Evolutionary conservation across 768 basidiomycete species (phyloP), one percentile per base, ranked within the genome.

Genomic region (Grammothele lineata): DNA sequence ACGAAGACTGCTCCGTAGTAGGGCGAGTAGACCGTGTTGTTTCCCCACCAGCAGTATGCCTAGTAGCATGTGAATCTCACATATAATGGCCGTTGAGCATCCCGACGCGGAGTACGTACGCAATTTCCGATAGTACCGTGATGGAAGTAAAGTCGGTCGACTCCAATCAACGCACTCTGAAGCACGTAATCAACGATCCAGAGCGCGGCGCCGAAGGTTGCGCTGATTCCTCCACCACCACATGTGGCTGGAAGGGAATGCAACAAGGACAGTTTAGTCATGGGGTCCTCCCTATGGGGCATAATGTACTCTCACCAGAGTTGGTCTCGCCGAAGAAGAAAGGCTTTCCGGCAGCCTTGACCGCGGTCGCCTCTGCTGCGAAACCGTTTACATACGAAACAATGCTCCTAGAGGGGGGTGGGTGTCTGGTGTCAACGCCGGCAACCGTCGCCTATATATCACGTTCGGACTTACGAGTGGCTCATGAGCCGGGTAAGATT

Each of bases 181-280:
- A 71, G 57, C 18, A 66, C 64, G 40, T 70, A 71, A 51, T 71
- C 69, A 14, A 70, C 60, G 37, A 71, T 66, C 70, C 70, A 71
- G 5, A 71, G 57, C 11, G 62, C 69, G 0, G 70, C 69, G 6
- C 69, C 70, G 43, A 67, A 70, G 1, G 68, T 71, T 3, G 70
- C 65, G 50, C 67, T 68, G 43, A 71, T 69, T 2, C 68, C 69
- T 19, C 69, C 70, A 22, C 68, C 70, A 9, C 70, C 70, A 45
- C 70, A 70, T 5, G 70, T 71, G 2, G 70, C 70, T 69, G 35
- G 14, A 14, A 15, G 35, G 11, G 15, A 14, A 36, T 15, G 32
- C 5, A n/a, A 2, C 37, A n/a, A 23, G 21, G 14, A 23, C 2
- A 5, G 11, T 6, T 6, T 14, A 6, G 27, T 14, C 8, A 30